phyloP scores from a whole-genome alignment of 768 basidiomycete genomes.

The Lactarius trivialis region DNA sequence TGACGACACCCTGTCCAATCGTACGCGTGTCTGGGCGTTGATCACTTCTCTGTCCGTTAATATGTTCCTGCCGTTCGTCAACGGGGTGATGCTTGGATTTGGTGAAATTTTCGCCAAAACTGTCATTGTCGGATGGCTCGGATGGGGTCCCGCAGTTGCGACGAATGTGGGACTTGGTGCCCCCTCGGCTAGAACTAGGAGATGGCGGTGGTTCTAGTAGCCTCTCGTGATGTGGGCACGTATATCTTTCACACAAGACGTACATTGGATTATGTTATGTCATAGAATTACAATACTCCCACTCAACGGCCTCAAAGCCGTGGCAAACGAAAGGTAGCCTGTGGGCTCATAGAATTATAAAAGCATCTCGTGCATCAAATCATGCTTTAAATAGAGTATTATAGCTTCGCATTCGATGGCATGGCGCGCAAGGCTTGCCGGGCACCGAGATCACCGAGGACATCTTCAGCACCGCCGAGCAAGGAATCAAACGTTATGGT shows the following conservation, averaged over 20 bases:
- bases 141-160: constrained; percentile 33
- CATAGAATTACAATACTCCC: constrained; percentile 10
- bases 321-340: neutral
- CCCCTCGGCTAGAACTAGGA: neutral
- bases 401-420: constrained; percentile 33
- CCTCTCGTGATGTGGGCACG: neutral
- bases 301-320: neutral
- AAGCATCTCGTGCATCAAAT: neutral
- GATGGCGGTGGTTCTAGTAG: neutral
- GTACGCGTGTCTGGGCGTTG: constrained; percentile 62
- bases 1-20: constrained; percentile 56
- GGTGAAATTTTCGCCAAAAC: constrained; percentile 89
- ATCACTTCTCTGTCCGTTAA: constrained; percentile 78
- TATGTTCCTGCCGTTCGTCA: constrained; percentile 79
- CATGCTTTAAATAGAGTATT: neutral
- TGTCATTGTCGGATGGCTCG: constrained; percentile 50
- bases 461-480: constrained; percentile 55
- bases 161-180: constrained; percentile 23
- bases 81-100: constrained; percentile 95
- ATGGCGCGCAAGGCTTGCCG: constrained; percentile 66
- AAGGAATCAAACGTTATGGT: constrained; percentile 38
- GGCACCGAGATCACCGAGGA: constrained; percentile 71
- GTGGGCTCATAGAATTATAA: constrained; percentile 2
- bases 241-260: neutral
- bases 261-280: constrained; percentile 11